These are phyloP conservation scores for Stemphylium vesicarium DNA, from an alignment of 2,329 filamentous ascomycete species.

Conservation along the genomic window DNA sequence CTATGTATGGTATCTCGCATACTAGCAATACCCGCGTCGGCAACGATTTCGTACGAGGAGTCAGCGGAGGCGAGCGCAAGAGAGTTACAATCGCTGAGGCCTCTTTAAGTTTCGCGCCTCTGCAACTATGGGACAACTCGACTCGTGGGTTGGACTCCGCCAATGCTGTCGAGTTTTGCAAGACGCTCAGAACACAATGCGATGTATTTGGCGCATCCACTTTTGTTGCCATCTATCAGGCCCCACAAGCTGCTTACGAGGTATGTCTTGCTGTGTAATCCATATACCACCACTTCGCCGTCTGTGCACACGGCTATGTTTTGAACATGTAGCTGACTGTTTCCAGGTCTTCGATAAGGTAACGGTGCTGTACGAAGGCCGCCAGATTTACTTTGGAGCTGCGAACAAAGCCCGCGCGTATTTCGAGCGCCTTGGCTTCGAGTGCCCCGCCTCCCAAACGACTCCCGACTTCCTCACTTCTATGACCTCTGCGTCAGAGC, in stretches of 20 bases:
- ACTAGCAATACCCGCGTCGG: constrained; percentile 73
- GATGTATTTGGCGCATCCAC: constrained; percentile 54
- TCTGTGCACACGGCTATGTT: too few species aligned
- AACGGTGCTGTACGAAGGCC: constrained; percentile 60
- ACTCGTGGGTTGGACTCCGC: constrained; percentile 73
- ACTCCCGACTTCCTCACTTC: constrained; percentile 76
- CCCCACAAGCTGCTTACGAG: constrained; percentile 70
- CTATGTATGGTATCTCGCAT: constrained; percentile 75
- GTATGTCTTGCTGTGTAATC: constrained; percentile 12
- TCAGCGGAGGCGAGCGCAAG: constrained; percentile 69
- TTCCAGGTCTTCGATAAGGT: constrained; percentile 27
- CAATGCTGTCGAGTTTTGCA: constrained; percentile 71
- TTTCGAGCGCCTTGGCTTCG: constrained; percentile 72
- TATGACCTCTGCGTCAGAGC: constrained; percentile 57
- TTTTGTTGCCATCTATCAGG: constrained; percentile 42
- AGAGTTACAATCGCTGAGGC: constrained; percentile 41
- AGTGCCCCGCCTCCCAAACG: constrained; percentile 60
- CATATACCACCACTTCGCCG: neutral
- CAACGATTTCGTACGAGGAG: constrained; percentile 74
- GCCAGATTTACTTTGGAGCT: constrained; percentile 72
- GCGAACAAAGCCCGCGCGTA: constrained; percentile 67
- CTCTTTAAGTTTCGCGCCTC: constrained; percentile 54
- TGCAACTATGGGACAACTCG: constrained; percentile 76
- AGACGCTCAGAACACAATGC: constrained; percentile 65
- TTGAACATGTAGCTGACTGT: neutral